These are phyloP conservation scores for Cyclotella cryptica DNA, from an alignment of 108 stramenopile species.

Conservation along the genomic window DNA sequence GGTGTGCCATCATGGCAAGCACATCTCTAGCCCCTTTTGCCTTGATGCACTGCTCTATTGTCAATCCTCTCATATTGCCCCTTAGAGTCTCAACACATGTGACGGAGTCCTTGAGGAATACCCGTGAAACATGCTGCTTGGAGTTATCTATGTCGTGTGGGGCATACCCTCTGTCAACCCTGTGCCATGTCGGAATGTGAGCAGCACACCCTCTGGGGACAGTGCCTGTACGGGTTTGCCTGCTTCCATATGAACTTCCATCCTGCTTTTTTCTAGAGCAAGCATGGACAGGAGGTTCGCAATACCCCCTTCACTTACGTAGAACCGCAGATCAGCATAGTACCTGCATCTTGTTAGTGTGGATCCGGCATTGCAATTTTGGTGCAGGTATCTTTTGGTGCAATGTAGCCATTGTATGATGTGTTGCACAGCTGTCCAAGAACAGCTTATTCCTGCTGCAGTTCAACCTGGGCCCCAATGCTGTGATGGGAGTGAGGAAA, in stretches of 20 bases:
- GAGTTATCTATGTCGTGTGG: neutral
- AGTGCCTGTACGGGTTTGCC: neutral
- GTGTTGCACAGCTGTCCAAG: constrained; percentile 17
- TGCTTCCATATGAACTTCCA: constrained; percentile 6
- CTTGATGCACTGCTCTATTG: too few relatives aligned
- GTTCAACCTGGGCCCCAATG: neutral
- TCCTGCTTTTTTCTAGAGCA: neutral
- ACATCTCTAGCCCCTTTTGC: neutral
- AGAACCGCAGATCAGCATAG: neutral
- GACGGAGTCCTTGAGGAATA: neutral
- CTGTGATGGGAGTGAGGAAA: neutral
- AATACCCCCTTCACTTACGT: too few relatives aligned
- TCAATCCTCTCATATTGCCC: neutral
- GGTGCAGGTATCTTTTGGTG: neutral
- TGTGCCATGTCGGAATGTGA: too few relatives aligned
- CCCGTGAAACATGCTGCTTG: neutral
- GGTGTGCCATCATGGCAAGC: too few relatives aligned
- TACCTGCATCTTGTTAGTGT: neutral
- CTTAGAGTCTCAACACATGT: neutral
- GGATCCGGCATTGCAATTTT: constrained; percentile 17
- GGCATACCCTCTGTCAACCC: too few relatives aligned
- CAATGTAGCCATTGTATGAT: neutral
- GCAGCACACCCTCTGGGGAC: neutral
- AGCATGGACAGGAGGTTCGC: too few relatives aligned
- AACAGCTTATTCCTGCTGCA: too few relatives aligned